phyloP scores from a whole-genome alignment of 352 stramenopile species.

The Phytophthora tentaculata region DNA sequence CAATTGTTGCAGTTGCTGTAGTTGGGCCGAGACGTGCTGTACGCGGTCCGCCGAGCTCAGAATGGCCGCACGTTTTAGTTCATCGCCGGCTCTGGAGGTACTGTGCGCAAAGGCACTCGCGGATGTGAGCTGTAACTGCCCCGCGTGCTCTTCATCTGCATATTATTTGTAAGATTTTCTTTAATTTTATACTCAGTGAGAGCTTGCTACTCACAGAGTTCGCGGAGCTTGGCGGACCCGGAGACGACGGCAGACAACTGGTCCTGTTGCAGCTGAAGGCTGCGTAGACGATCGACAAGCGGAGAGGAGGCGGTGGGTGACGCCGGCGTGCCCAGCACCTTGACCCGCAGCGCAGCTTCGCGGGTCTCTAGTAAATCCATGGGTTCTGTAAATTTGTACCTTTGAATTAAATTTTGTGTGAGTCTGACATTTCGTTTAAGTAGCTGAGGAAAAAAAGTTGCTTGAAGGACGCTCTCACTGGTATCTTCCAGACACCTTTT shows the following conservation, averaged over 20 bases:
- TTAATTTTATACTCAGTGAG: background rate
- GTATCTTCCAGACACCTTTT: no score
- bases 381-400: background rate
- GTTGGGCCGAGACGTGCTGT: conserved; percentile 38
- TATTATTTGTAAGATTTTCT: conserved; percentile 1
- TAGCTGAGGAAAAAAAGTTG: no score
- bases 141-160: conserved; percentile 47
- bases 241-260: conserved; percentile 39
- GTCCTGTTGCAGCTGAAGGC: conserved; percentile 38
- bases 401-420: no score
- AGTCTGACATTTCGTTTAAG: no score
- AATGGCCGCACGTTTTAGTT: conserved; percentile 70
- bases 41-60: conserved; percentile 59
- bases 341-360: conserved; percentile 45
- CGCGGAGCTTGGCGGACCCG: conserved; percentile 50
- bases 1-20: conserved; percentile 58
- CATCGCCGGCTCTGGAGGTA: conserved; percentile 36
- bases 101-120: conserved; percentile 27
- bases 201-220: conserved; percentile 45
- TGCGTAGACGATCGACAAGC: conserved; percentile 31
- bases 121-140: conserved; percentile 47
- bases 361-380: conserved; percentile 70
- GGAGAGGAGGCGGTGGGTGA: background rate
- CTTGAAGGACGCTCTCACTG: no score
- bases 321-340: conserved; percentile 37